Percentiles rank a stretch among this genome's conserved stretches.
phyloP scores from a whole-genome alignment of 2,329 filamentous ascomycete species.

The Monilinia polystroma region DNA sequence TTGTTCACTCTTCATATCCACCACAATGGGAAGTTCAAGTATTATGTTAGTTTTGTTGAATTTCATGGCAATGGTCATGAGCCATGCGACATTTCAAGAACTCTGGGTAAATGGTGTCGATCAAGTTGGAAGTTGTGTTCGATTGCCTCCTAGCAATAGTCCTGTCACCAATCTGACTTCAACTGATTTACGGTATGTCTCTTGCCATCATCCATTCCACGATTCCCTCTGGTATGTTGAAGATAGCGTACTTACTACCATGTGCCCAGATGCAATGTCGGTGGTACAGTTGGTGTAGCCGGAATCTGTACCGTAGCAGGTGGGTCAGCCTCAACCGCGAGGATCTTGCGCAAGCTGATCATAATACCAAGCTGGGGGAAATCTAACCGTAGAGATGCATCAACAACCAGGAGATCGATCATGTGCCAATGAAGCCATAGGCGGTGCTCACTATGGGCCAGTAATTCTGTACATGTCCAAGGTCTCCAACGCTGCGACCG shows the following conservation, averaged over 20 bases:
- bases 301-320: conserved; percentile 37
- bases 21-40: conserved; percentile 1
- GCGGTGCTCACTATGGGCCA: conserved; percentile 54
- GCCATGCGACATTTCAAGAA: conserved; percentile 44
- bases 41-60: neutral
- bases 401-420: conserved; percentile 49
- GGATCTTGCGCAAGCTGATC: neutral
- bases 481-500: conserved; percentile 49
- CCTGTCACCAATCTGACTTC: conserved; percentile 51
- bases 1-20: neutral
- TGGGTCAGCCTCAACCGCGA: neutral
- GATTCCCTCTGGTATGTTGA: neutral
- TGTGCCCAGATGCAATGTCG: conserved; percentile 49
- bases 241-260: neutral
- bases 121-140: conserved; percentile 47
- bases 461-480: conserved; percentile 53
- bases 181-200: conserved; percentile 39
- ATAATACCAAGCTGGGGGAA: conserved; percentile 42
- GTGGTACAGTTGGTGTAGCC: conserved; percentile 40
- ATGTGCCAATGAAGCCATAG: conserved; percentile 51
- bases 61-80: neutral
- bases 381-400: conserved; percentile 59
- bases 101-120: conserved; percentile 50
- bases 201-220: neutral
- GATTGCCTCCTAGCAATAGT: conserved; percentile 51